Base-by-base conservation (phyloP, 2,329 filamentous ascomycete genomes). In the Pseudocercospora pini-densiflorae region DNA sequence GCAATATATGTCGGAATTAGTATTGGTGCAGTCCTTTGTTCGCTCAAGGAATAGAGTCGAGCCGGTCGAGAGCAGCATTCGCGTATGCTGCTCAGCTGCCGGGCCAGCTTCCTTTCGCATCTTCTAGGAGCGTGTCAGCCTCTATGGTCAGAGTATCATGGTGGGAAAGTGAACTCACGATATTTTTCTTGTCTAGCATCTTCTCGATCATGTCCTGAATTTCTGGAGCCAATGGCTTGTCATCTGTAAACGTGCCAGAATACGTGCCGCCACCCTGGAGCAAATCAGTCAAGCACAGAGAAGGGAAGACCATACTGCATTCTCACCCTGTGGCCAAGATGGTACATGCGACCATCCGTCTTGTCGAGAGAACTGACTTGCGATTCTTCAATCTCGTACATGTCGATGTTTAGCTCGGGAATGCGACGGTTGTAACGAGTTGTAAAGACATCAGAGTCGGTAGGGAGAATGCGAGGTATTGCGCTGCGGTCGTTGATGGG, bases 11-110 rank as follows among this genome's bases (percentile, higher is more conserved):
- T 51, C 31, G 16, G 14, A 9, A 29, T 53, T 45, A 12, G 12
- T 14, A 19, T 21, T 24, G 6, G 40, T 19, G 14, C 5, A 24
- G 12, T 19, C 8, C 7, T 47, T n/a, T 16, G 57, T 61, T 31
- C 58, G 63, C 40, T 63, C 63, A 0, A 68, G 31, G 12, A 64
- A 31, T 19, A 68, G 59, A 36, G 43, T 55, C 16, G 45, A 59
- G 3, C 64, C 57, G 2, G 57, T 54, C 21, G 43, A 24, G 9
- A 68, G 61, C 55, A 59, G 47, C 36, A 31, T 54, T 21, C 64
- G 51, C 33, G 47, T 55, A 23, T 77, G 81, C 40, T 81, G 75
- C 72, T 82, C 80, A 14, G 79, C 79, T 1, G 76, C 76, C 3
- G 72, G 69, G 40, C 80, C 77, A 27, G 80, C 79, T 71, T 65